Conservation (phyloP, 768 basidiomycete genomes). For the Mycena olivaceomarginata region DNA sequence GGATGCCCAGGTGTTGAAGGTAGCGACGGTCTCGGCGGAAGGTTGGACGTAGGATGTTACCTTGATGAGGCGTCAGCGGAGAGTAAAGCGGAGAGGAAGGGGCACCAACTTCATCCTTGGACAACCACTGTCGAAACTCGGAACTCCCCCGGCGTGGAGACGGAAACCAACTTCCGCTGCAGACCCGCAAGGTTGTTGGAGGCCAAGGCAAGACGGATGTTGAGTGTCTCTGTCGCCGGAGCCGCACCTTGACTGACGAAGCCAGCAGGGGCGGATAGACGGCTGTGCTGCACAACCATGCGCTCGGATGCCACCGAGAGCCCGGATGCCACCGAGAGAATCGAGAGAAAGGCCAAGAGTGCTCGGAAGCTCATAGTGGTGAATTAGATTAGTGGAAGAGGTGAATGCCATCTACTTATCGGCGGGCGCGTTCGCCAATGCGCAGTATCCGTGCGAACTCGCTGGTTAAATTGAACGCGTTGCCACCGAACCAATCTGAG, state of each 20-base stretch:
- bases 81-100: constrained; percentile 11
- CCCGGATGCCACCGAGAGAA: constrained; percentile 25
- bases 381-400: constrained; percentile 30
- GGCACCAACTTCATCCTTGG: constrained; percentile 30
- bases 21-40: constrained; percentile 28
- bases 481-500: constrained; percentile 30
- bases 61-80: constrained; percentile 23
- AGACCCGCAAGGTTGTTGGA: constrained; percentile 31
- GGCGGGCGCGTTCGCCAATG: constrained; percentile 18
- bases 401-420: constrained; percentile 22
- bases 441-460: constrained; percentile 23
- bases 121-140: constrained; percentile 34
- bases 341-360: constrained; percentile 30
- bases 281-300: constrained; percentile 32
- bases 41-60: constrained; percentile 33
- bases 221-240: constrained; percentile 25
- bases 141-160: constrained; percentile 33
- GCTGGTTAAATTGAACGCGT: constrained; percentile 26
- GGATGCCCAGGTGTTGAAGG: constrained; percentile 33
- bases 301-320: no score
- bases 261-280: constrained; percentile 22
- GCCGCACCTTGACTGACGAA: constrained; percentile 31
- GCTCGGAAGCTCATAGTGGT: constrained; percentile 25
- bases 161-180: constrained; percentile 22
- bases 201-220: constrained; percentile 26